phyloP scores from a whole-genome alignment of 2,329 filamentous ascomycete species.

The Aspergillus terreus region DNA sequence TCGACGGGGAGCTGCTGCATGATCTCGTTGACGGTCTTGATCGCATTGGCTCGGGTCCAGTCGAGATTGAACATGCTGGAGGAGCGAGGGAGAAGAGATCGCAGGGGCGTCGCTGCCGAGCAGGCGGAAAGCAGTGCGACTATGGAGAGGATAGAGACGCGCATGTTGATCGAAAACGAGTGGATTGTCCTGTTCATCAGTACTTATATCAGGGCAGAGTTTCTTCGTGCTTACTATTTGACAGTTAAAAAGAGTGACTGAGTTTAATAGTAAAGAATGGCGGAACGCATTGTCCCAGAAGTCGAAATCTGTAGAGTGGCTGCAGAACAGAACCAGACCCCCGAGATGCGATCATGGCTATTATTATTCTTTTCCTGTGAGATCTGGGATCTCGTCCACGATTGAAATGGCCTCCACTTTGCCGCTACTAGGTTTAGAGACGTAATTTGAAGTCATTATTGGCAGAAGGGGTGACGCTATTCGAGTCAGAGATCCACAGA shows the following conservation, averaged over 20 bases:
- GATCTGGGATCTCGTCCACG: background rate
- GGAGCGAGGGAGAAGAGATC: background rate
- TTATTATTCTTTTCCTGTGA: too few relatives aligned
- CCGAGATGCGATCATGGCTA: too few relatives aligned
- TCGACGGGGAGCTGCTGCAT: conserved; percentile 1
- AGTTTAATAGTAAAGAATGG: too few relatives aligned
- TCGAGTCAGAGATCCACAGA: background rate
- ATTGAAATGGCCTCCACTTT: background rate
- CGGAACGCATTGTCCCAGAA: too few relatives aligned
- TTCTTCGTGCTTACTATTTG: too few relatives aligned
- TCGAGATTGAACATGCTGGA: conserved; percentile 1
- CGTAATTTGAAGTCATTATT: background rate
- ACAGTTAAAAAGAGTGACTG: too few relatives aligned
- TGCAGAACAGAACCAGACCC: too few relatives aligned
- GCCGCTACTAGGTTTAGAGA: background rate
- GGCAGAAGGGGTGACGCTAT: background rate
- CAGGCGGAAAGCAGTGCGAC: background rate
- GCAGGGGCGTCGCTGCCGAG: background rate
- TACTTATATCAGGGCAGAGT: background rate
- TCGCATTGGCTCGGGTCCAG: background rate
- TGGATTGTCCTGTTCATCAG: background rate
- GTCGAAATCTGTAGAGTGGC: too few relatives aligned
- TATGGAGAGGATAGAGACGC: background rate
- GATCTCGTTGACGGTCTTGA: background rate
- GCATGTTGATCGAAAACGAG: background rate